phyloP scores from a whole-genome alignment of 352 stramenopile species.

The Plasmopara muralis region DNA sequence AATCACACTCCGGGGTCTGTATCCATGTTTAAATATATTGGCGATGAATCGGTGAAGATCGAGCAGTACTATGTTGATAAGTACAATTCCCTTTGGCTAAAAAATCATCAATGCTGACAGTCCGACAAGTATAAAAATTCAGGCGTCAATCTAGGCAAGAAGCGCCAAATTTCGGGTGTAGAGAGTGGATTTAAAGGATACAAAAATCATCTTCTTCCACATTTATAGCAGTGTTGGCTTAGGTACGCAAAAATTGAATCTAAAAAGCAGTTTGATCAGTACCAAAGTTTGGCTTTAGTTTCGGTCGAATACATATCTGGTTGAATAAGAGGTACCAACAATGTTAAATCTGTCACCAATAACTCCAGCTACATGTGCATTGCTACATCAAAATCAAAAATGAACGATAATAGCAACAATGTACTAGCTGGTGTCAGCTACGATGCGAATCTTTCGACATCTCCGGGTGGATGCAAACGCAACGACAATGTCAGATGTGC shows the following conservation, averaged over 20 bases:
- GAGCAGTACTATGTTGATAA: background rate
- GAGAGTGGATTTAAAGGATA: background rate
- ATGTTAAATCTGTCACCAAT: background rate
- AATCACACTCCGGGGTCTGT: constrained; percentile 13
- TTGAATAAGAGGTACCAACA: background rate
- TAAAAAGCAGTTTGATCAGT: background rate
- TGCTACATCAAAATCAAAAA: background rate
- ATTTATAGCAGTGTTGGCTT: background rate
- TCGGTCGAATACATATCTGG: background rate
- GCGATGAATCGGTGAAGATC: background rate
- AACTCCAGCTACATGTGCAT: background rate
- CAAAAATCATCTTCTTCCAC: background rate
- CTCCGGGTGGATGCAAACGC: background rate
- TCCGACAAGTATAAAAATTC: background rate
- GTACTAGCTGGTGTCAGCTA: background rate
- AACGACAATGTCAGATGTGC: background rate
- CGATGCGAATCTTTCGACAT: background rate
- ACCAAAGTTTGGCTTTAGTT: background rate
- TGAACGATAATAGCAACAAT: background rate
- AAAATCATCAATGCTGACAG: background rate
- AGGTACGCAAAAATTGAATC: background rate
- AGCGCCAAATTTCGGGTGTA: background rate
- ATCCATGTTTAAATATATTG: constrained; percentile 9
- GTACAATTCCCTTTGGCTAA: background rate
- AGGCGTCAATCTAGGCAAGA: background rate